Base-by-base conservation (phyloP, 164 flowering plant species). In the Echeveria elegans region DNA sequence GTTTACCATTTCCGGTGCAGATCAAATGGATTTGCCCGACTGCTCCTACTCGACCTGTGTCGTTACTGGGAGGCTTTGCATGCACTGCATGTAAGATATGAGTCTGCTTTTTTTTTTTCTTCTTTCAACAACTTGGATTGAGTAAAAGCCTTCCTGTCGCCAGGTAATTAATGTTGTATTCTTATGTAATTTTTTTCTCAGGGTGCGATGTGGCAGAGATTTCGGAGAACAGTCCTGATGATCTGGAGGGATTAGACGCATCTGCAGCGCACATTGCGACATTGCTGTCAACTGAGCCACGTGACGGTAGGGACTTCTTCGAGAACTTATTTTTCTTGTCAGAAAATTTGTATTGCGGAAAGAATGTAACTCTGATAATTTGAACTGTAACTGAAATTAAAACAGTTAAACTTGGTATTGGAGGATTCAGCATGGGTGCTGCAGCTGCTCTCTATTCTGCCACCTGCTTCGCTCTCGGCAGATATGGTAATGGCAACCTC, bases 391-490 rank as follows among this genome's bases (percentile, higher is more conserved):
- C 53, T 68, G n/a, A n/a, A n/a, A n/a, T n/a, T n/a, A 52, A 68
- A 60, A 48, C 88, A 95, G 99, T 95, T 64, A 92, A 92, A 78
- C 84, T 92, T 75, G 99, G 96, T 43, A 75, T 95, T 67, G 99
- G 97, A 71, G 99, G 99, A 64, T 95, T 95, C 82, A 90, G 97
- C 58, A 92, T 92, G 97, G 99, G 99, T 65, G 97, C 92, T 71
- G 96, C 99, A 56, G 81, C 78, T 37, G 92, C 97, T 15, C 83
- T 95, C 37, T 87, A 95, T 72, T 91, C 97, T 48, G 97, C 96
- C 41, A 88, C 91, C 62, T 90, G 97, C 72, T 87, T 64, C 72
- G 82, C 86, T 40, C 78, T 76, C 47, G 97, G 97, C 15, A 85
- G 77, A 75, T 90, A 82, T 71, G 88, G 86, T 65, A 92, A 87